Conservation (phyloP, 768 basidiomycete species). For the Naganishia friedmannii region DNA sequence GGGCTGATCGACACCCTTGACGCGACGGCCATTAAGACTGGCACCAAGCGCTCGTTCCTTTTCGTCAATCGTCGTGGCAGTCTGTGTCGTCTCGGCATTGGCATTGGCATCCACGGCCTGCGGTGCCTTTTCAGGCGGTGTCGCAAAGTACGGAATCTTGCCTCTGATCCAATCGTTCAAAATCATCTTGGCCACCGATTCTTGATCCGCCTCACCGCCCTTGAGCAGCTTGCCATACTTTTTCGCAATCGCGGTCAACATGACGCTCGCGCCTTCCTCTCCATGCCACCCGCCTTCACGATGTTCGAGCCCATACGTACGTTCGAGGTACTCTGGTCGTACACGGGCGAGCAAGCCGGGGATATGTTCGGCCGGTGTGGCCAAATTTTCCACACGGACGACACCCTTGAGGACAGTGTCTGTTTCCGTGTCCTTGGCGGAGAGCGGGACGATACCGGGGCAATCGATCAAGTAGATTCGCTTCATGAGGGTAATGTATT, state of each 20-base stretch:
- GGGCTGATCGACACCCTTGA: constrained; percentile 75
- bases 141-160: constrained; percentile 91
- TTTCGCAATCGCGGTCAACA: constrained; percentile 78
- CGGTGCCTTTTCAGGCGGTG: constrained; percentile 69
- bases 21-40: constrained; percentile 54
- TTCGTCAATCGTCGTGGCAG: constrained; percentile 28
- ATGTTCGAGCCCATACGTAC: constrained; percentile 55
- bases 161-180: constrained; percentile 96
- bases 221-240: constrained; percentile 89
- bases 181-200: constrained; percentile 89
- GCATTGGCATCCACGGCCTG: constrained; percentile 4
- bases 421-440: constrained; percentile 83
- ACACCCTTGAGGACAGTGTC: constrained; percentile 94
- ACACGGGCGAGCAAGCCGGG: constrained; percentile 81
- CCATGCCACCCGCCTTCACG: constrained; percentile 57
- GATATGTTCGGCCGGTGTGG: constrained; percentile 89
- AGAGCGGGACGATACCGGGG: constrained; percentile 94
- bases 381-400: constrained; percentile 88
- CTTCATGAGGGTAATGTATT: constrained; percentile 95
- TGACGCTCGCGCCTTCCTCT: constrained; percentile 61
- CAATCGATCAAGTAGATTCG: constrained; percentile 99
- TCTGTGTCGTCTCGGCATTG: constrained; percentile 20
- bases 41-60: constrained; percentile 60
- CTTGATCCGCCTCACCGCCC: constrained; percentile 89
- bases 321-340: constrained; percentile 83